Evolutionary conservation across 306 rosid genomes (phyloP).

Genomic region (Sicyos edulis): DNA sequence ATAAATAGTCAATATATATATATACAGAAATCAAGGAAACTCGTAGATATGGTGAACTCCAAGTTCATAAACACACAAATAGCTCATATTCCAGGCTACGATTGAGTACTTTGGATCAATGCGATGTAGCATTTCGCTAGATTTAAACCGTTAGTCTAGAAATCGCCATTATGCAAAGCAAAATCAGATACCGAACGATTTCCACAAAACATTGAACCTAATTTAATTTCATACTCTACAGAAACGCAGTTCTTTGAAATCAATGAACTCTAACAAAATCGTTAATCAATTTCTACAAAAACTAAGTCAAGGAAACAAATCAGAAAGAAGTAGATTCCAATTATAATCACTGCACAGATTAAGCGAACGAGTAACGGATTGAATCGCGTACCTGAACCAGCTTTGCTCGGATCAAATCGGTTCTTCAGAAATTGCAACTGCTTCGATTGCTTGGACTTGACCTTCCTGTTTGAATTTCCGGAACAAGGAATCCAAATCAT

Average conservation of each 20-base stretch:
- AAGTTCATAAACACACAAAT: neutral
- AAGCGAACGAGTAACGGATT: neutral
- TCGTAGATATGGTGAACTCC: neutral
- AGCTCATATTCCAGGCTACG: too few relatives aligned
- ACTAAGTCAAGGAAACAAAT: conserved; percentile 16
- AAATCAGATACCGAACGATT: neutral
- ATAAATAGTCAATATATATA: neutral
- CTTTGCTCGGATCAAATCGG: conserved; percentile 48
- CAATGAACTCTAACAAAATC: neutral
- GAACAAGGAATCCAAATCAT: conserved; percentile 95
- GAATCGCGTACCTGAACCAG: conserved; percentile 43
- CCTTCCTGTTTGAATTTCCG: conserved; percentile 51
- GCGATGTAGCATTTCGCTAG: neutral
- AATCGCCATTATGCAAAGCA: conserved; percentile 12
- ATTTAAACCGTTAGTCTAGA: neutral
- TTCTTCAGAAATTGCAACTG: conserved; percentile 38
- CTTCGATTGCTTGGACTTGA: conserved; percentile 41
- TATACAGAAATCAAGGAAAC: conserved; percentile 2
- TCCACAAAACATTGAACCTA: neutral
- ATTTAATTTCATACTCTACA: neutral
- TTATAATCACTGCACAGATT: neutral
- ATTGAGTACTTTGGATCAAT: too few relatives aligned
- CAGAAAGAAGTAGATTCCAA: conserved; percentile 20
- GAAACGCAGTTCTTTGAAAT: conserved; percentile 1
- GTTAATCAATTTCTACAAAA: neutral